phyloP scores from a whole-genome alignment of 768 basidiomycete species.

The Rhizopogon vesiculosus region DNA sequence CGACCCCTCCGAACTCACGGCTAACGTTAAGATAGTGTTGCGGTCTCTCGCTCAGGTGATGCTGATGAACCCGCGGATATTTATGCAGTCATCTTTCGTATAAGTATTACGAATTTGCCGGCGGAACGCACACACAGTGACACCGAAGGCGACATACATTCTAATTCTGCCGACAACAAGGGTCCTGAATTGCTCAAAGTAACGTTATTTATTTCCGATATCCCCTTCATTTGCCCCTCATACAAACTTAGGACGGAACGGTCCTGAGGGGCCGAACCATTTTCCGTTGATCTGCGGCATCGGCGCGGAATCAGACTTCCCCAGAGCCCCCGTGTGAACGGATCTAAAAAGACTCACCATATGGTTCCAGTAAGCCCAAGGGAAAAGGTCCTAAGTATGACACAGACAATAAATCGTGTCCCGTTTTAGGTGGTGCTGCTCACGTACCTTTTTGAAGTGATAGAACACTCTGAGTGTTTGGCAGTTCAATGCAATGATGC shows the following conservation, averaged over 20 bases:
- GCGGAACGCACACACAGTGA: neutral
- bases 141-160: neutral
- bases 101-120: neutral
- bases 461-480: constrained; percentile 61
- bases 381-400: constrained; percentile 24
- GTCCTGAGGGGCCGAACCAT: constrained; percentile 46
- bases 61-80: neutral
- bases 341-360: constrained; percentile 45
- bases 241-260: constrained; percentile 34
- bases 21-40: neutral
- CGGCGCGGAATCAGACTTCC: constrained; percentile 51
- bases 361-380: constrained; percentile 68
- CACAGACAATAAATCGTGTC: neutral
- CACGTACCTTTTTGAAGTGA: constrained; percentile 73
- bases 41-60: neutral
- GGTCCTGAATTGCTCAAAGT: neutral
- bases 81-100: neutral
- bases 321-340: constrained; percentile 56
- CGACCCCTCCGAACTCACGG: too few relatives aligned
- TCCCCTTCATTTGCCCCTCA: constrained; percentile 6
- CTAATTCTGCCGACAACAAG: neutral
- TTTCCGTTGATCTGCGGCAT: constrained; percentile 30
- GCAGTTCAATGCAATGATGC: constrained; percentile 5
- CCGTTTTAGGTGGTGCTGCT: neutral
- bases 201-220: neutral